phyloP scores from a whole-genome alignment of 305 asterid species.

The Rubia balearica region DNA sequence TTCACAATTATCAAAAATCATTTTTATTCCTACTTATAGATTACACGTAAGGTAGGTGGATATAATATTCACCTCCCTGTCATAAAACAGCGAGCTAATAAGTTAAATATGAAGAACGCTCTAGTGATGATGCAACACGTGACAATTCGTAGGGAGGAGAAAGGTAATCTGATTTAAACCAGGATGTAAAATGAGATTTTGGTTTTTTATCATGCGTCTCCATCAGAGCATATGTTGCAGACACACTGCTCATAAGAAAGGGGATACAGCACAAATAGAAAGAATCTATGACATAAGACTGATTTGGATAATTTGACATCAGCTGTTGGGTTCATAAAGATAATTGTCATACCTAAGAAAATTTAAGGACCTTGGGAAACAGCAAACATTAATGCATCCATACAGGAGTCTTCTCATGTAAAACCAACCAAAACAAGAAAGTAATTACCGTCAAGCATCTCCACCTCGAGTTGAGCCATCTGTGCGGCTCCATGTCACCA shows the following conservation, averaged over 20 bases:
- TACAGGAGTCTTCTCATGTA: not conserved
- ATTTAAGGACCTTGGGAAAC: not conserved
- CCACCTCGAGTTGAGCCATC: slow-evolving; percentile 97
- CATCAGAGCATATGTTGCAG: not conserved
- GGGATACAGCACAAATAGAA: not conserved
- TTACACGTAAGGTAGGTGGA: not conserved
- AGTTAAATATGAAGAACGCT: not conserved
- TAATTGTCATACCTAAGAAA: not conserved
- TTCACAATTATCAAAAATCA: no score
- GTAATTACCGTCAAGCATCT: slow-evolving; percentile 77
- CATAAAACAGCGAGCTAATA: not conserved
- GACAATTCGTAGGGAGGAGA: not conserved
- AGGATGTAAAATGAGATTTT: not conserved
- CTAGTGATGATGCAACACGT: not conserved
- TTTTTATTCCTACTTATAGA: not conserved
- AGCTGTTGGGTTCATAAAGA: not conserved
- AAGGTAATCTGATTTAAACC: not conserved
- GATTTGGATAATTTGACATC: not conserved
- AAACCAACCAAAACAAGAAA: not conserved
- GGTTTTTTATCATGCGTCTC: not conserved
- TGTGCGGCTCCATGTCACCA: slow-evolving; percentile 61
- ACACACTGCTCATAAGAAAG: not conserved
- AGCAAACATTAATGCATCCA: not conserved
- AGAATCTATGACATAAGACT: not conserved
- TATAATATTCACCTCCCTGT: not conserved